Percentiles rank a stretch among this genome's conserved stretches.
Conservation (phyloP, 2,329 filamentous ascomycete genomes). For the Ophiostoma australiae region DNA sequence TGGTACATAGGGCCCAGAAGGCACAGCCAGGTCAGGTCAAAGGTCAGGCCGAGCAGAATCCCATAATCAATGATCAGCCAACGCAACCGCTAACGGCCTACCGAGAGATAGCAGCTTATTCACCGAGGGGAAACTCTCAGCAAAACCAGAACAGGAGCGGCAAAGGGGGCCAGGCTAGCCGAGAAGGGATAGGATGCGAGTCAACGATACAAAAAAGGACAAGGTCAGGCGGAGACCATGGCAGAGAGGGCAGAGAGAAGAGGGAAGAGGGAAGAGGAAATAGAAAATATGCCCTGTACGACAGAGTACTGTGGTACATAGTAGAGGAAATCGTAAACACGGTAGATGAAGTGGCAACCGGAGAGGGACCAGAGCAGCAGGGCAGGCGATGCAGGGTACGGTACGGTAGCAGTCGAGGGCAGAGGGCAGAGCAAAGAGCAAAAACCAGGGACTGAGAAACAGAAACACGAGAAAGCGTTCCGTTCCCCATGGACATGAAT, state of each 20-base stretch:
- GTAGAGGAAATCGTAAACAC: background rate
- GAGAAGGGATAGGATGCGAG: background rate
- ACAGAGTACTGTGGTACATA: too few relatives aligned
- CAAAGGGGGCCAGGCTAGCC: constrained; percentile 7
- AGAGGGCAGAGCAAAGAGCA: background rate
- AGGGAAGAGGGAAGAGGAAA: background rate
- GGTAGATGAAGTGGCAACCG: constrained; percentile 1
- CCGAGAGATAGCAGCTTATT: background rate
- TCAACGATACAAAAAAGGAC: constrained; percentile 1
- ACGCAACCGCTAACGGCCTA: background rate
- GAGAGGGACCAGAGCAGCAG: background rate
- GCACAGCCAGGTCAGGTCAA: background rate
- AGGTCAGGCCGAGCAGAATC: background rate
- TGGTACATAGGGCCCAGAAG: too few relatives aligned
- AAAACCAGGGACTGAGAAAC: background rate
- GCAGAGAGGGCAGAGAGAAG: too few relatives aligned
- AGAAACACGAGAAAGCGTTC: background rate
- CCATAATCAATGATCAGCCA: background rate
- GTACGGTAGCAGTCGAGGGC: background rate
- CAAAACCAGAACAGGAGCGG: background rate
- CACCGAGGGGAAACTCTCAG: background rate
- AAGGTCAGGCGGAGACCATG: background rate
- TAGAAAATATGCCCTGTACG: background rate
- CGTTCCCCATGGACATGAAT: background rate
- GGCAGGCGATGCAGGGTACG: background rate